phyloP scores from a whole-genome alignment of 257 asterid species.

The Osmanthus fragrans region DNA sequence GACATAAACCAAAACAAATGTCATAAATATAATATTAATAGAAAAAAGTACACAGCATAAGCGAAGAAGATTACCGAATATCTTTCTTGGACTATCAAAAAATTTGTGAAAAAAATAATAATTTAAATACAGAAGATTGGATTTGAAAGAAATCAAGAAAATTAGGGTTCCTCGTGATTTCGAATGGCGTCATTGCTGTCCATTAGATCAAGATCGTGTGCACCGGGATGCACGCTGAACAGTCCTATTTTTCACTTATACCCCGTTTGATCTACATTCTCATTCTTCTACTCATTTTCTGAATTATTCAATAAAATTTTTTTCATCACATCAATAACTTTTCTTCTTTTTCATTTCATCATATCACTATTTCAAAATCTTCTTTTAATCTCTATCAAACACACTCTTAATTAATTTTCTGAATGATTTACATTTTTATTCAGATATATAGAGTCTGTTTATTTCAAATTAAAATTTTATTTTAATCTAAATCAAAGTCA shows the following conservation, averaged over 20 bases:
- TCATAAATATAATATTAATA: background rate
- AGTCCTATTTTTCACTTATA: constrained; percentile 28
- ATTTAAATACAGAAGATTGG: constrained; percentile 14
- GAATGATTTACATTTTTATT: background rate
- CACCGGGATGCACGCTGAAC: constrained; percentile 65
- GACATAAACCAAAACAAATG: background rate
- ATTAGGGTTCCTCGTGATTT: constrained; percentile 33
- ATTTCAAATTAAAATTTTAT: too few species aligned
- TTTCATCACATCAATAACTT: too few species aligned
- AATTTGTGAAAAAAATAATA: background rate
- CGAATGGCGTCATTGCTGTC: constrained; percentile 53
- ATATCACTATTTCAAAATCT: too few species aligned
- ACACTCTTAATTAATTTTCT: background rate
- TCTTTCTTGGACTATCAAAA: constrained; percentile 48
- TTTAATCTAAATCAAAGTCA: too few species aligned
- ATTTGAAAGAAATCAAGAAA: constrained; percentile 17
- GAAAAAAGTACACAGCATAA: constrained; percentile 30
- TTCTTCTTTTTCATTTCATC: too few species aligned
- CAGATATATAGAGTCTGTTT: too few species aligned
- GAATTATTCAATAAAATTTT: too few species aligned
- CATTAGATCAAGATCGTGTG: constrained; percentile 66
- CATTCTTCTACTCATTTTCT: too few species aligned
- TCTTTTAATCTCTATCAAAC: too few species aligned
- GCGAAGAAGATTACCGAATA: constrained; percentile 35
- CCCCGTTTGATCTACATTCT: too few species aligned